Evolutionary conservation across 306 rosid genomes (phyloP).

Genomic region (Acacia melanoxylon): DNA sequence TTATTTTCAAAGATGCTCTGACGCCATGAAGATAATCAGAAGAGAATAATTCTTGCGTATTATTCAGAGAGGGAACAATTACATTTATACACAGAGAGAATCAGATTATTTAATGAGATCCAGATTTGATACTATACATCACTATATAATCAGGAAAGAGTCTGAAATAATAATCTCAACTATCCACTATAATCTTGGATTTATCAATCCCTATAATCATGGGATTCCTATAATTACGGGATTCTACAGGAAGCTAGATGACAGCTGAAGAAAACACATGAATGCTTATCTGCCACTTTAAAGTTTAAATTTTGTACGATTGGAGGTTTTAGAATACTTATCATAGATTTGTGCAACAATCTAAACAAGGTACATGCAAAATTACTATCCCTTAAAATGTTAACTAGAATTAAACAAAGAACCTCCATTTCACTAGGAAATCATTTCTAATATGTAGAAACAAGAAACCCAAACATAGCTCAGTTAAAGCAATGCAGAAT

Average conservation of each 20-base stretch:
- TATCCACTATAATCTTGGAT: too few species aligned
- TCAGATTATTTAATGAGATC: too few species aligned
- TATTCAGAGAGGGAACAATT: too few species aligned
- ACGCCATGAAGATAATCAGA: too few species aligned
- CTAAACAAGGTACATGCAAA: neutral
- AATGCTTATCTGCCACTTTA: neutral
- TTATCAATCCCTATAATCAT: too few species aligned
- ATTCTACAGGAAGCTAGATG: neutral
- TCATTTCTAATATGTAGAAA: constrained; percentile 17
- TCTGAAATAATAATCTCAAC: too few species aligned
- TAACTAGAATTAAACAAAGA: constrained; percentile 15
- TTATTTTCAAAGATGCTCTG: too few species aligned
- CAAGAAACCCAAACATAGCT: neutral
- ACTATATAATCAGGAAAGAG: too few species aligned
- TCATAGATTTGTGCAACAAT: constrained; percentile 18
- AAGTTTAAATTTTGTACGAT: neutral
- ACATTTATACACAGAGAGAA: too few species aligned
- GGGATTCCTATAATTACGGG: too few species aligned
- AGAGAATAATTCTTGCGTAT: too few species aligned
- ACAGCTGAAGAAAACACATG: neutral
- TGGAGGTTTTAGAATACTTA: constrained; percentile 3
- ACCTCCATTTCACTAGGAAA: constrained; percentile 3
- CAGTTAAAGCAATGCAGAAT: neutral
- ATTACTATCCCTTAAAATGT: constrained; percentile 5
- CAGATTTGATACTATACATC: too few species aligned